Conservation (phyloP, 148 eudicot genomes). For the Vaccinium darrowii region DNA sequence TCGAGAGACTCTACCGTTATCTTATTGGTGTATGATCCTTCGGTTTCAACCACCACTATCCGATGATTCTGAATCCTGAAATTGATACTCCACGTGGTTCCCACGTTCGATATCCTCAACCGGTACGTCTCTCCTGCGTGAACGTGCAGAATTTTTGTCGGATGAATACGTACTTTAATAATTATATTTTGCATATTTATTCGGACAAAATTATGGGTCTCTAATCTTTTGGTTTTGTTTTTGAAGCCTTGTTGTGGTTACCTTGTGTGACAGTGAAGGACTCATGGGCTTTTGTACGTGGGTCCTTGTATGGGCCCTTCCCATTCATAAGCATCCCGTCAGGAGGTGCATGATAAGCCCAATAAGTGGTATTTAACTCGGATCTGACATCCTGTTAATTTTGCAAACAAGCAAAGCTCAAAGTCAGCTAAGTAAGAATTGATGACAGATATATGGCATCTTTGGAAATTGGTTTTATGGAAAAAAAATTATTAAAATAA, state of each 20-base stretch:
- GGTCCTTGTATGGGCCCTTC: slow-evolving; percentile 18
- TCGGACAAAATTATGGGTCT: background rate
- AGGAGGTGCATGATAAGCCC: slow-evolving; percentile 18
- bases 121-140: slow-evolving; percentile 33
- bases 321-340: slow-evolving; percentile 38
- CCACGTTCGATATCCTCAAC: slow-evolving; percentile 41
- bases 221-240: background rate
- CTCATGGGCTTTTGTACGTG: slow-evolving; percentile 8
- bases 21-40: slow-evolving; percentile 39
- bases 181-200: no score
- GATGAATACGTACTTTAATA: no score
- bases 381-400: slow-evolving; percentile 22
- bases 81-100: slow-evolving; percentile 30
- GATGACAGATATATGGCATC: background rate
- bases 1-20: slow-evolving; percentile 38
- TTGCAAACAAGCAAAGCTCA: background rate
- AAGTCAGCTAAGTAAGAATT: background rate
- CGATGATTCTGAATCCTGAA: slow-evolving; percentile 37
- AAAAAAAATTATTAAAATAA: no score
- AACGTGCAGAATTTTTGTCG: background rate
- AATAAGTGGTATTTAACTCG: background rate
- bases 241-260: background rate
- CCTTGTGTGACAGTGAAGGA: slow-evolving; percentile 39
- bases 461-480: background rate
- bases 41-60: slow-evolving; percentile 42